Percentiles rank a stretch among this genome's conserved stretches.
These are phyloP conservation scores for Xylaria sp. DNA, from an alignment of 2,329 filamentous ascomycete species.

Conservation along the genomic window DNA sequence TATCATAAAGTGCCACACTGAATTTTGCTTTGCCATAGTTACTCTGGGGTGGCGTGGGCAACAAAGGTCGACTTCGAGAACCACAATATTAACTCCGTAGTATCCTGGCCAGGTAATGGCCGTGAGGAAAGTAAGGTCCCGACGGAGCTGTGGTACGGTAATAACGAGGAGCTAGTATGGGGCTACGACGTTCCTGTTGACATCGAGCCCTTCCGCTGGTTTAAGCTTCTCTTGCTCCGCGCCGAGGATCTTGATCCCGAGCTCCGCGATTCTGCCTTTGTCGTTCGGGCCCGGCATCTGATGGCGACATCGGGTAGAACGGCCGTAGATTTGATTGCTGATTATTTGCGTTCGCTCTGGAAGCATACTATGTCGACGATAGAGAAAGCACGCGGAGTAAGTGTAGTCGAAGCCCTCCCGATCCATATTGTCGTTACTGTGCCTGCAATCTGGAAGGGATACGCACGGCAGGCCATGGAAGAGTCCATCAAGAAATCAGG, in stretches of 20 bases:
- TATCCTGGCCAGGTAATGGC: constrained; percentile 5
- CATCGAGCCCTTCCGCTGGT: constrained; percentile 43
- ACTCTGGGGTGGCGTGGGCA: constrained; percentile 46
- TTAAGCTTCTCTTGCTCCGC: constrained; percentile 43
- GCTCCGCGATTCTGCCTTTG: constrained; percentile 29
- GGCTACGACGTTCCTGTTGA: constrained; percentile 40
- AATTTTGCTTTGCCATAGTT: constrained; percentile 31
- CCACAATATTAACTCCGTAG: background rate
- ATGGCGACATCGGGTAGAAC: too few species aligned
- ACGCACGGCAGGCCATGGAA: constrained; percentile 39
- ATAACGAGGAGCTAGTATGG: constrained; percentile 30
- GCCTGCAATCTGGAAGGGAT: constrained; percentile 45
- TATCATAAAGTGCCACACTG: background rate
- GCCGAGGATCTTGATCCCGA: constrained; percentile 36
- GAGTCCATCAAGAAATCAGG: constrained; percentile 39
- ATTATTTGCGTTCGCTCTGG: constrained; percentile 45
- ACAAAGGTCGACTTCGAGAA: constrained; percentile 19
- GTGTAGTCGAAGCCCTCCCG: constrained; percentile 28
- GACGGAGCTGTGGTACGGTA: constrained; percentile 37
- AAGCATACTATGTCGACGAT: constrained; percentile 39
- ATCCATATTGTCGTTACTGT: constrained; percentile 43
- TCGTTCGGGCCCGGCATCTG: too few species aligned
- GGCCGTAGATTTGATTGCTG: constrained; percentile 38
- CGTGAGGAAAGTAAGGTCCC: constrained; percentile 39
- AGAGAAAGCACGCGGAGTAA: constrained; percentile 23